phyloP scores from a whole-genome alignment of 306 rosid species.

The Rosa lucieae region DNA sequence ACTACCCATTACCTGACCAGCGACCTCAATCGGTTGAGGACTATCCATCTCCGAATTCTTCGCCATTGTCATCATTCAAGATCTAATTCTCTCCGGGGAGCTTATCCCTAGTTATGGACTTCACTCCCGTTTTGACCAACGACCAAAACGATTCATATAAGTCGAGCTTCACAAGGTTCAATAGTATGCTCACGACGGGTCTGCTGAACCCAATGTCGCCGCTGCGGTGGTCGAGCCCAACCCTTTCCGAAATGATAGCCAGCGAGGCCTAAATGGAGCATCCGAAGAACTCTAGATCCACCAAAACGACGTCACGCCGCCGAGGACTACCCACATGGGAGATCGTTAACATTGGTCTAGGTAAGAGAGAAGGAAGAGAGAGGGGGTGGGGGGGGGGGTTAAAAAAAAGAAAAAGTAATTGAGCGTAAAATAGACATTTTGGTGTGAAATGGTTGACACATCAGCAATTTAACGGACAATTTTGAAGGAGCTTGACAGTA shows the following conservation, averaged over 20 bases:
- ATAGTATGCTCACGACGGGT: conserved; percentile 88
- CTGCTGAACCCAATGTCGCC: conserved; percentile 88
- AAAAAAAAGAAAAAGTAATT: no score
- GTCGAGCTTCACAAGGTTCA: conserved; percentile 76
- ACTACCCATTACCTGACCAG: neutral
- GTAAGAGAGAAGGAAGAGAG: no score
- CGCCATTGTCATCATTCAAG: conserved; percentile 39
- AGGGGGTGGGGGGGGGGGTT: no score
- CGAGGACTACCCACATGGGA: no score
- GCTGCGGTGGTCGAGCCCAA: conserved; percentile 80
- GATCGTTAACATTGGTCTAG: no score
- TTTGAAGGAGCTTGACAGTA: no score
- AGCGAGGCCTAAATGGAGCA: conserved; percentile 68
- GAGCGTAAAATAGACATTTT: no score
- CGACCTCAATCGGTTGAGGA: neutral
- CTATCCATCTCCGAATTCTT: conserved; percentile 32
- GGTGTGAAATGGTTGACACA: no score
- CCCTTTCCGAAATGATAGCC: conserved; percentile 95
- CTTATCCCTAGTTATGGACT: conserved; percentile 81
- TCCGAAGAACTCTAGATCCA: conserved; percentile 58
- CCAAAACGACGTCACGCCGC: conserved; percentile 14
- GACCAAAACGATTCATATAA: conserved; percentile 57
- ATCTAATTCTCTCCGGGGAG: conserved; percentile 62
- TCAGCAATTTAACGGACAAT: no score
- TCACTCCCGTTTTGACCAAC: conserved; percentile 38